phyloP scores from a whole-genome alignment of 306 rosid genomes.

The Rosa persica region DNA sequence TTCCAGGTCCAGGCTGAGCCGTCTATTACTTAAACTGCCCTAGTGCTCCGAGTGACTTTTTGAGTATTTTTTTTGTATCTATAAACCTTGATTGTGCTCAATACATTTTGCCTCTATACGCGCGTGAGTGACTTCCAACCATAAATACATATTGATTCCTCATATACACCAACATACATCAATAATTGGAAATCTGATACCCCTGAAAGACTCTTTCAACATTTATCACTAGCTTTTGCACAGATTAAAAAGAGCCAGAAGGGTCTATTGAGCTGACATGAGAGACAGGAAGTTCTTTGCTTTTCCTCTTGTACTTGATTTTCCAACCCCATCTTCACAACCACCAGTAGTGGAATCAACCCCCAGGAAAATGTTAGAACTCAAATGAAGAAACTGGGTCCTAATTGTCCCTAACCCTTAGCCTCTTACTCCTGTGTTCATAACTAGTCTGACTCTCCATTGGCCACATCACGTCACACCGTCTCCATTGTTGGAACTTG shows the following conservation, averaged over 20 bases:
- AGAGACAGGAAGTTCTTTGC: background rate
- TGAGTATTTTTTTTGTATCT: background rate
- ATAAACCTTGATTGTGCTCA: background rate
- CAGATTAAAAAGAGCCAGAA: background rate
- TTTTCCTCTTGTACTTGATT: background rate
- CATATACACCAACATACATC: too few relatives aligned
- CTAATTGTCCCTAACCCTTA: slow-evolving; percentile 36
- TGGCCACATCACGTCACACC: slow-evolving; percentile 34
- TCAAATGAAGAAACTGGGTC: slow-evolving; percentile 38
- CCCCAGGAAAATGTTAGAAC: background rate
- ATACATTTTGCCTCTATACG: background rate
- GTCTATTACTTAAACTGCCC: background rate
- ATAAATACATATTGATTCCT: background rate
- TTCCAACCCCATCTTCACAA: background rate
- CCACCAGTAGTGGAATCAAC: slow-evolving; percentile 8
- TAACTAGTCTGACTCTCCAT: slow-evolving; percentile 31
- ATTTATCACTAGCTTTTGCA: background rate
- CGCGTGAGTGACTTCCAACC: background rate
- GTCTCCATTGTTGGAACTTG: slow-evolving; percentile 42
- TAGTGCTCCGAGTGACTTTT: background rate
- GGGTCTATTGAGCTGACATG: background rate
- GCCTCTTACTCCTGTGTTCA: slow-evolving; percentile 14
- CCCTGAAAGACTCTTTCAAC: background rate
- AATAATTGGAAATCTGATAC: background rate
- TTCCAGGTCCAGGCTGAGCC: background rate